Conservation (phyloP, 305 asterid species). For the Fraxinus nigra region DNA sequence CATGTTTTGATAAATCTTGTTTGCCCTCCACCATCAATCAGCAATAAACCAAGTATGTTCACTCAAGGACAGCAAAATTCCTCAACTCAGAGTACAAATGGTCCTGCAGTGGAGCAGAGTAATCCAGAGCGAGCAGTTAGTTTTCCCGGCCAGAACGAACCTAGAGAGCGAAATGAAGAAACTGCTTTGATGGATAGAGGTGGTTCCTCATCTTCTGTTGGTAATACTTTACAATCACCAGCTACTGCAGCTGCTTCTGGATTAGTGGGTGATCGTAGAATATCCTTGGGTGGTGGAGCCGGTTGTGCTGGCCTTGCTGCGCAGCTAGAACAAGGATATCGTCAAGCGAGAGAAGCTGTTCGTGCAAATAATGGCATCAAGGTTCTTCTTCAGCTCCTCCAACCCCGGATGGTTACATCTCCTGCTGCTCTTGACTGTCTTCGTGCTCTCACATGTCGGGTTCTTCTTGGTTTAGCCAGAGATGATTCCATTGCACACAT, state of each 20-base stretch:
- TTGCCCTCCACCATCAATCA: constrained; percentile 98
- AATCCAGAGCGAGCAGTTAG: constrained; percentile 48
- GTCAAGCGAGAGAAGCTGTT: constrained; percentile 97
- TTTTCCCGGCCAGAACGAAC: constrained; percentile 49
- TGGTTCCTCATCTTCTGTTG: constrained; percentile 38
- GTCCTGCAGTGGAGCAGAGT: constrained; percentile 51
- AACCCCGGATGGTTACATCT: constrained; percentile 85
- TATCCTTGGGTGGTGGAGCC: constrained; percentile 84
- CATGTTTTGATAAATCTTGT: constrained; percentile 87
- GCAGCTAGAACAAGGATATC: constrained; percentile 93
- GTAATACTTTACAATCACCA: constrained; percentile 50
- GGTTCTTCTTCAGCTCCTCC: constrained; percentile 97
- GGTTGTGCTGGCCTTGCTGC: constrained; percentile 99
- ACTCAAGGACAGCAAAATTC: constrained; percentile 70
- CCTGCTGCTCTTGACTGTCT: constrained; percentile 95
- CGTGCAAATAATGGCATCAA: constrained; percentile 96
- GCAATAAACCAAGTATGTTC: constrained; percentile 70
- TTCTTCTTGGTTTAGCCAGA: constrained; percentile 98
- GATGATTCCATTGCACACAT: constrained; percentile 96
- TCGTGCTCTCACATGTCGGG: constrained; percentile 99
- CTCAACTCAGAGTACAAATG: constrained; percentile 54
- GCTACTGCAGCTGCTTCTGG: constrained; percentile 76
- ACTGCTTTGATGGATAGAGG: constrained; percentile 65
- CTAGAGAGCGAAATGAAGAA: constrained; percentile 70
- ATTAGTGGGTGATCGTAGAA: constrained; percentile 96